A percentile compares a stretch with the other conserved stretches of the same genome.
Conservation (phyloP, 2,329 filamentous ascomycete genomes). For the Fusarium sp. region DNA sequence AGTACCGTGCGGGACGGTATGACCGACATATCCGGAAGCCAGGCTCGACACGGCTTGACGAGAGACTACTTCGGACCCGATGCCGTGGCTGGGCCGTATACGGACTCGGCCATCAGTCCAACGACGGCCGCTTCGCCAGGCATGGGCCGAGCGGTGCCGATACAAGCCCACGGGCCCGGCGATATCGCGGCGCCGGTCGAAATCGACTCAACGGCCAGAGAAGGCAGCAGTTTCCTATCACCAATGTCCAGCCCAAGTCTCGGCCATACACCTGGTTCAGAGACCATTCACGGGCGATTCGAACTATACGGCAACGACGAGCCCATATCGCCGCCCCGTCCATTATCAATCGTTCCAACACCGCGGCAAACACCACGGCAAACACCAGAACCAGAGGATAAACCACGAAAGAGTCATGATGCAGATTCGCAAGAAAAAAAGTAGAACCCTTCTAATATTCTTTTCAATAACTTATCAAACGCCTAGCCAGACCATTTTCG, state of each 20-base stretch:
- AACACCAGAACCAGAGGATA: conserved; percentile 19
- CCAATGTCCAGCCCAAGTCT: conserved; percentile 34
- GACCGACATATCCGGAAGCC: conserved; percentile 47
- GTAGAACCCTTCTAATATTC: conserved; percentile 24
- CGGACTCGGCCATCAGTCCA: conserved; percentile 46
- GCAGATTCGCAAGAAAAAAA: conserved; percentile 15
- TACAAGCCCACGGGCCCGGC: conserved; percentile 55
- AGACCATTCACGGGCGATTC: conserved; percentile 48
- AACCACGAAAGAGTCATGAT: conserved; percentile 17
- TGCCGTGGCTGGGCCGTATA: conserved; percentile 57
- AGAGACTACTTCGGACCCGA: conserved; percentile 56
- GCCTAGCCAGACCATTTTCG: conserved; percentile 43
- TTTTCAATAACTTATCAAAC: conserved; percentile 41
- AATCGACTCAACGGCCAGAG: conserved; percentile 53
- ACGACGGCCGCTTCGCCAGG: conserved; percentile 45
- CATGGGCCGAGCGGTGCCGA: conserved; percentile 52
- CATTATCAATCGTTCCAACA: conserved; percentile 40
- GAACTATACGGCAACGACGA: conserved; percentile 56
- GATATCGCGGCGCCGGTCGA: conserved; percentile 63
- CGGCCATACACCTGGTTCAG: conserved; percentile 36
- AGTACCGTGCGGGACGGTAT: conserved; percentile 40
- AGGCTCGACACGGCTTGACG: conserved; percentile 45
- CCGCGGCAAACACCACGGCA: conserved; percentile 33
- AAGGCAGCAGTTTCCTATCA: conserved; percentile 29
- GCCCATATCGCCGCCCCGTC: conserved; percentile 18